A percentile compares a stretch with the other conserved stretches of the same genome.
These are phyloP conservation scores for Hemisphaericaspora lyxosophila DNA, from an alignment of 1,139 yeast genomes.

Conservation along the genomic window DNA sequence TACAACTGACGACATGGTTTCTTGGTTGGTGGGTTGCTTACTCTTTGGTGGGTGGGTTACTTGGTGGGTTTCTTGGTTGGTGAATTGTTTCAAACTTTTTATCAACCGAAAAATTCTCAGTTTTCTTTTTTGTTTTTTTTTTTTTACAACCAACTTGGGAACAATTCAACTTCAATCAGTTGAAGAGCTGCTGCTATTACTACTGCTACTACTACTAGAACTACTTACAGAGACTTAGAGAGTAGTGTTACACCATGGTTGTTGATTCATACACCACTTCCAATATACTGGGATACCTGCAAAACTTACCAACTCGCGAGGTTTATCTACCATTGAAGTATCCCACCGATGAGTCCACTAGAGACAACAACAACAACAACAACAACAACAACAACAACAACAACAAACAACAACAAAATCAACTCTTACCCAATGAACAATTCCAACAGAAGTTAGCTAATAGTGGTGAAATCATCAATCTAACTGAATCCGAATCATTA, in stretches of 20 bases:
- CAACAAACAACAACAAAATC: neutral
- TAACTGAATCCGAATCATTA: slow-evolving; percentile 17
- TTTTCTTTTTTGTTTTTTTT: too few species aligned
- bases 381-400: neutral
- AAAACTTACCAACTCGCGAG: slow-evolving; percentile 20
- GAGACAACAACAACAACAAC: neutral
- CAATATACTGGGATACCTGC: slow-evolving; percentile 26
- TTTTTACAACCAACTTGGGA: neutral
- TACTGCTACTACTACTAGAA: neutral
- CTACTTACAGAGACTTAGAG: neutral
- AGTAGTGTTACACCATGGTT: slow-evolving; percentile 7
- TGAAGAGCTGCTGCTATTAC: too few species aligned
- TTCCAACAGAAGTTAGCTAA: slow-evolving; percentile 24
- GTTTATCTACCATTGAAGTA: slow-evolving; percentile 38
- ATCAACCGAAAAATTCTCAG: too few species aligned
- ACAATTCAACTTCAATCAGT: too few species aligned
- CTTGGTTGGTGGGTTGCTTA: too few species aligned
- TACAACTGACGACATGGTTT: slow-evolving; percentile 79
- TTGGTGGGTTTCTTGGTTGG: too few species aligned
- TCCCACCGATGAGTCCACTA: slow-evolving; percentile 7
- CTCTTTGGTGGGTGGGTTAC: too few species aligned
- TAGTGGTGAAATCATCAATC: slow-evolving; percentile 26
- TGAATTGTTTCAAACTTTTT: too few species aligned
- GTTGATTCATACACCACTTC: slow-evolving; percentile 18
- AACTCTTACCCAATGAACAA: slow-evolving; percentile 19